A percentile compares a stretch with the other conserved stretches of the same genome.
Conservation (phyloP, 306 rosid genomes). For the cucumber (Cucumis sativus) region DNA sequence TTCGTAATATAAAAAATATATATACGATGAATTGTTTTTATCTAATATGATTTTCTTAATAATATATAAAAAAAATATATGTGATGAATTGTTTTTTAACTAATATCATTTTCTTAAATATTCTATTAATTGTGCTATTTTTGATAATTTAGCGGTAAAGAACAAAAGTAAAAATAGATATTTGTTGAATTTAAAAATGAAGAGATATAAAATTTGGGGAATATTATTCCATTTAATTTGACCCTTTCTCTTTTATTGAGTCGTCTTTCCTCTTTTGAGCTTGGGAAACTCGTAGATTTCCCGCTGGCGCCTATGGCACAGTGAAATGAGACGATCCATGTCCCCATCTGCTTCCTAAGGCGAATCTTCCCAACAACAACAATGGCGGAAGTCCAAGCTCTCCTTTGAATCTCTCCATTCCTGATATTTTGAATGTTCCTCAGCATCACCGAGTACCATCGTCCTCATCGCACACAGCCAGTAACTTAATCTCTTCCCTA, state of each 20-base stretch:
- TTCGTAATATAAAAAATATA: no score
- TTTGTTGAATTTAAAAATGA: no score
- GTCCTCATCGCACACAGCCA: background rate
- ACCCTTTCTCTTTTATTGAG: background rate
- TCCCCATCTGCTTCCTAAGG: background rate
- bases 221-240: no score
- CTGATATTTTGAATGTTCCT: background rate
- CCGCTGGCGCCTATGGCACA: background rate
- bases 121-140: no score
- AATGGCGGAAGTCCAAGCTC: background rate
- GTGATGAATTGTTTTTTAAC: no score
- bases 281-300: background rate
- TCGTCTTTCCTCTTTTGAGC: background rate
- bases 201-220: no score
- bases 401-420: background rate
- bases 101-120: no score
- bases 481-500: background rate
- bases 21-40: no score
- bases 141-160: no score
- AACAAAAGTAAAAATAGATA: no score
- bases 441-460: background rate
- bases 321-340: background rate
- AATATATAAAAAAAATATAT: no score
- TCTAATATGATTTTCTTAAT: no score
- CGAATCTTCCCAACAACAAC: background rate